These are phyloP conservation scores for Magnaporthiopsis incrustans DNA, from an alignment of 2,329 filamentous ascomycete species.

Conservation along the genomic window DNA sequence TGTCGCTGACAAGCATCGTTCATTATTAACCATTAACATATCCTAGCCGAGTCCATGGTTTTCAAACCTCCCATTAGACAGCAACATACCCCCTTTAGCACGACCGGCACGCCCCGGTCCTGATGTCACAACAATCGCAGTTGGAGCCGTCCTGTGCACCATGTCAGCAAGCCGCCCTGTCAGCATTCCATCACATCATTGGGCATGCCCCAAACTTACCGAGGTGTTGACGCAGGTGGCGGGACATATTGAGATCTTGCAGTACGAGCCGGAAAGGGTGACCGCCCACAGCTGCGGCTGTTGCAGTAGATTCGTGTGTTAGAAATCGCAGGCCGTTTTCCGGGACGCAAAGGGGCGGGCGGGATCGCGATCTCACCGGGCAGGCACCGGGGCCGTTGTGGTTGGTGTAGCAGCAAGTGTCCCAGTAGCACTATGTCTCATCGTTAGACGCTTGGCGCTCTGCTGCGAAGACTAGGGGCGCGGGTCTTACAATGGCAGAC, in stretches of 20 bases:
- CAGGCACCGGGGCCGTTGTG: conserved; percentile 2
- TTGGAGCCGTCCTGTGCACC: background rate
- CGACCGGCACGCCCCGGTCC: background rate
- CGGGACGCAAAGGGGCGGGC: background rate
- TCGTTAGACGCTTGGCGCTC: background rate
- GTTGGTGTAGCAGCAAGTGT: conserved; percentile 5
- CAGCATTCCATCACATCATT: background rate
- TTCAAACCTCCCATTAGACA: too few relatives aligned
- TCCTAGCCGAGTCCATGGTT: too few relatives aligned
- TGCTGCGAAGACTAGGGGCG: background rate
- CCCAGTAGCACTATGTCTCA: conserved; percentile 1
- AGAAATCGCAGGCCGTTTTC: background rate
- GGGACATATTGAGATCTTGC: conserved; percentile 4
- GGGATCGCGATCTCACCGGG: background rate
- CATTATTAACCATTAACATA: too few relatives aligned
- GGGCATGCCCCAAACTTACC: background rate
- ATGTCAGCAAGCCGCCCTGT: background rate
- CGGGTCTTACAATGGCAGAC: background rate
- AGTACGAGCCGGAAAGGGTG: background rate
- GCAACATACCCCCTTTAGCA: background rate
- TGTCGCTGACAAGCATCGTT: too few relatives aligned
- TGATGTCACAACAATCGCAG: background rate
- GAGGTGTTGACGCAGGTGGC: background rate
- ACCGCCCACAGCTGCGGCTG: conserved; percentile 3
- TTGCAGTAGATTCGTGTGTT: background rate